Evolutionary conservation across 2,329 filamentous ascomycete species (phyloP).

Genomic region (Zasmidium angulare): DNA sequence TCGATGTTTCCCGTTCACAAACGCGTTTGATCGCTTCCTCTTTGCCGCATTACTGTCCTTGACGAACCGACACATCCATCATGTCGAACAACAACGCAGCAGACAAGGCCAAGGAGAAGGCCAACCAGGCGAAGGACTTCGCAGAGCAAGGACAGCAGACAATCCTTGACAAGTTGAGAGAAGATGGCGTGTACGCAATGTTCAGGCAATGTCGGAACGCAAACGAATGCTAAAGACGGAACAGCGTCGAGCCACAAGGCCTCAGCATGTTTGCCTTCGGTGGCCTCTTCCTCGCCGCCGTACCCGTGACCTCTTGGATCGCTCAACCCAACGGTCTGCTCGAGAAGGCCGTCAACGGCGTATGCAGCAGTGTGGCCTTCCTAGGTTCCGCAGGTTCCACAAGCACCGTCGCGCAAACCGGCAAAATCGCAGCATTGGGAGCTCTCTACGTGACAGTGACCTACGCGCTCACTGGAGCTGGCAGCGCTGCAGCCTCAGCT

Average conservation of each 20-base stretch:
- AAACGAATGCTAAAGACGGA: neutral
- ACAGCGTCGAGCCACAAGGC: conserved; percentile 27
- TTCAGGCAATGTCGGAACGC: neutral
- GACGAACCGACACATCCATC: neutral
- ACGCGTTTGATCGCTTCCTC: neutral
- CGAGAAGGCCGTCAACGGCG: conserved; percentile 29
- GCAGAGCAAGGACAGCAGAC: conserved; percentile 17
- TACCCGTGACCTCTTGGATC: conserved; percentile 31
- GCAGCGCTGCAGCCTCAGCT: conserved; percentile 25
- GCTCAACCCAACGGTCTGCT: conserved; percentile 26
- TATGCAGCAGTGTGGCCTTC: conserved; percentile 25
- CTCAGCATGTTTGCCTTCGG: conserved; percentile 28
- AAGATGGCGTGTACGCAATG: conserved; percentile 33
- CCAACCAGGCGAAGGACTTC: neutral
- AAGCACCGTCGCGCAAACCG: conserved; percentile 19
- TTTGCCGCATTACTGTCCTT: neutral
- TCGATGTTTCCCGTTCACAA: neutral
- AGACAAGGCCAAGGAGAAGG: conserved; percentile 1
- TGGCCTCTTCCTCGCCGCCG: conserved; percentile 30
- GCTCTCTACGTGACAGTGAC: conserved; percentile 30
- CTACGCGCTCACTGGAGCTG: conserved; percentile 30
- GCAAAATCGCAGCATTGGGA: conserved; percentile 31
- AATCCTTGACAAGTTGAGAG: conserved; percentile 19
- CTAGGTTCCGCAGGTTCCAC: conserved; percentile 24
- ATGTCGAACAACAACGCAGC: neutral